Percentiles rank a stretch among this genome's conserved stretches.
Conservation (phyloP, 1,284 basidiomycete species). For the Coniophora puteana region DNA sequence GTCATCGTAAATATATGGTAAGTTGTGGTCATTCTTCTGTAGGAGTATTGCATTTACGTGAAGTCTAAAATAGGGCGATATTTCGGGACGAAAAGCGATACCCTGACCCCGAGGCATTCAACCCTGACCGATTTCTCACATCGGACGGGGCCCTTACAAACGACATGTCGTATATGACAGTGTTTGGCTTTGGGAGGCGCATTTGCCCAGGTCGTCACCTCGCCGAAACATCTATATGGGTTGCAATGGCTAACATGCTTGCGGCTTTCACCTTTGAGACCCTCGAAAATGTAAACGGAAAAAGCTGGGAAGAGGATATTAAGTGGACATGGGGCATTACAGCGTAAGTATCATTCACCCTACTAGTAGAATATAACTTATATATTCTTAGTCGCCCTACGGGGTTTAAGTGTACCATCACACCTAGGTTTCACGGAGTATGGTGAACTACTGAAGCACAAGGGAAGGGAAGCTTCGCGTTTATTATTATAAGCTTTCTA, state of each 20-base stretch:
- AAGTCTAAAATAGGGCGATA: slow-evolving; percentile 16
- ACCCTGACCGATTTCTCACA: slow-evolving; percentile 25
- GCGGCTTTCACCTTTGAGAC: slow-evolving; percentile 25
- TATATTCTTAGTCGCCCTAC: no score
- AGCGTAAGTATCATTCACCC: no score
- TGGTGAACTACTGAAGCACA: no score
- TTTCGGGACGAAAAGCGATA: slow-evolving; percentile 19
- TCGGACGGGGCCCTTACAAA: slow-evolving; percentile 11
- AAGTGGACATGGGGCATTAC: no score
- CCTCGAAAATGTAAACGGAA: no score
- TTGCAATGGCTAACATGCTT: slow-evolving; percentile 31
- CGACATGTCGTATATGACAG: slow-evolving; percentile 7
- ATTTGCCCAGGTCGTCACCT: slow-evolving; percentile 31
- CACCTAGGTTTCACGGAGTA: no score
- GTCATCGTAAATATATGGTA: slow-evolving; percentile 28
- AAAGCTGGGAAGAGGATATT: no score
- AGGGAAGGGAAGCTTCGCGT: no score
- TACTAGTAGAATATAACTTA: no score
- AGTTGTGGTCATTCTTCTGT: slow-evolving; percentile 1
- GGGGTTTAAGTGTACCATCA: no score
- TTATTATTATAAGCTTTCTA: no score
- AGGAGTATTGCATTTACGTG: slow-evolving; percentile 15
- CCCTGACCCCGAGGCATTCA: slow-evolving; percentile 18
- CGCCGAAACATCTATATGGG: slow-evolving; percentile 32
- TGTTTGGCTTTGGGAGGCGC: slow-evolving; percentile 28